Base-by-base conservation (phyloP, 768 basidiomycete genomes). In the Rickenella mellea region DNA sequence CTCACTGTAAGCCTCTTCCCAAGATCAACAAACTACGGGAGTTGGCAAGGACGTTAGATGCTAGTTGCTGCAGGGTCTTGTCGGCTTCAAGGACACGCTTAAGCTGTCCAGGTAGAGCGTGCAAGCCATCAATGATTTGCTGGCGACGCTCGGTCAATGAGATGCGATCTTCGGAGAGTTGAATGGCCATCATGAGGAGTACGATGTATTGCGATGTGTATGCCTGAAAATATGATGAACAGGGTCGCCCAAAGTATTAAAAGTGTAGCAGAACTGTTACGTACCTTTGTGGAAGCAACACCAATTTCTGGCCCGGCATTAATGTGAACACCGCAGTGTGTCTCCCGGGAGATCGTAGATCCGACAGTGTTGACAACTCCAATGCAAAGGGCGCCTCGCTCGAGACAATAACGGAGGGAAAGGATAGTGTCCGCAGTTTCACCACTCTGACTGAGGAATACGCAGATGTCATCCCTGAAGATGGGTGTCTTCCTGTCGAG, bases 131-230 rank as follows among this genome's bases (percentile, higher is more conserved):
- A 51, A 99, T 97, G 68, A 99, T 96, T 62, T 87, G 76, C 58
- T 83, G 84, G 51, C 94, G 79, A 43, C 96, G 85, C 53, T 84
- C 77, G 1, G 80, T 83, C 67, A 96, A 81, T 21, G 88, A 91
- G 59, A 97, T 89, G 30, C 91, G 84, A 64, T 99, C 96, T 61
- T 98, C 96, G 6, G 91, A 93, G 20, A 99, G 73, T 65, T 97
- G 94, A 14, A 99, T 73, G n/a, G 96, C 96, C 65, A 99, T 93
- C 83, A 99, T 91, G 63, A 96, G 69, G 38, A 99, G 74, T 5
- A 94, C 96, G 48, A 99, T 91, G 67, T 97, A 98, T 68, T 99
- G 96, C 30, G 93, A 97, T 6, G 96, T 98, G 64, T 97, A 98
- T 2, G 94, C 94, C 86, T 88, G 47, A 9, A 44, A 38, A 40